Percentiles rank a stretch among this genome's conserved stretches.
Evolutionary conservation across 208 protist species (phyloP).

Genomic region (Trypanosoma scelopori): DNA sequence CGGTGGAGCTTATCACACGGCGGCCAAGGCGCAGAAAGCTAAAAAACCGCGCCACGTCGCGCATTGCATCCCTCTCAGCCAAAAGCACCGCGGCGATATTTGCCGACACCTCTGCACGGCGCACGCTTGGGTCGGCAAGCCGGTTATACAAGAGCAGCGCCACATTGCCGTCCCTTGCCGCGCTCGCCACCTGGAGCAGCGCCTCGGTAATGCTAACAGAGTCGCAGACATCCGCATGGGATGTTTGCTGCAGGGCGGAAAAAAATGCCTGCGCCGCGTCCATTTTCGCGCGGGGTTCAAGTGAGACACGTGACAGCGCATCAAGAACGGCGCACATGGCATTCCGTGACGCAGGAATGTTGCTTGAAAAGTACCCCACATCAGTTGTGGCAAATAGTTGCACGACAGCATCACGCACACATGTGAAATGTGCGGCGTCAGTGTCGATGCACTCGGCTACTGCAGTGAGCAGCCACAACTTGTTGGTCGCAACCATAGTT

Average conservation of each 20-base stretch:
- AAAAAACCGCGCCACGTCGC: conserved; percentile 36
- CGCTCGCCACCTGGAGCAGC: conserved; percentile 24
- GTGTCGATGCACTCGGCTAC: conserved; percentile 37
- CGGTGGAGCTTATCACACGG: conserved; percentile 32
- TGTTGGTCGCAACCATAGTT: neutral
- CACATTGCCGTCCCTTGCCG: conserved; percentile 12
- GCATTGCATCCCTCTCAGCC: conserved; percentile 20
- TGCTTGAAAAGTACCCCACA: conserved; percentile 28
- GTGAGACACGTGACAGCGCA: conserved; percentile 33
- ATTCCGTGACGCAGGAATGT: neutral
- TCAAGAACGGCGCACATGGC: conserved; percentile 35
- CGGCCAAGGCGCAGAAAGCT: conserved; percentile 40
- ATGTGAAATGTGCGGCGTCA: conserved; percentile 44
- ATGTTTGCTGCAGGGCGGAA: conserved; percentile 18
- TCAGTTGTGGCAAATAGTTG: conserved; percentile 39
- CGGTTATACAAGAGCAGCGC: conserved; percentile 61
- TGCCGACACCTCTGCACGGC: conserved; percentile 27
- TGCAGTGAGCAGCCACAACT: conserved; percentile 28
- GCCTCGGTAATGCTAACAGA: conserved; percentile 7
- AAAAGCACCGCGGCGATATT: conserved; percentile 42
- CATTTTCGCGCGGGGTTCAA: conserved; percentile 27
- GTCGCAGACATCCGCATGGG: conserved; percentile 32
- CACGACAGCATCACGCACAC: conserved; percentile 33
- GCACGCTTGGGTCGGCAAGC: conserved; percentile 35
- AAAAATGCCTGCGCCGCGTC: conserved; percentile 24